These are phyloP conservation scores for Fusarium marasasianum DNA, from an alignment of 2,329 filamentous ascomycete species.

Conservation along the genomic window DNA sequence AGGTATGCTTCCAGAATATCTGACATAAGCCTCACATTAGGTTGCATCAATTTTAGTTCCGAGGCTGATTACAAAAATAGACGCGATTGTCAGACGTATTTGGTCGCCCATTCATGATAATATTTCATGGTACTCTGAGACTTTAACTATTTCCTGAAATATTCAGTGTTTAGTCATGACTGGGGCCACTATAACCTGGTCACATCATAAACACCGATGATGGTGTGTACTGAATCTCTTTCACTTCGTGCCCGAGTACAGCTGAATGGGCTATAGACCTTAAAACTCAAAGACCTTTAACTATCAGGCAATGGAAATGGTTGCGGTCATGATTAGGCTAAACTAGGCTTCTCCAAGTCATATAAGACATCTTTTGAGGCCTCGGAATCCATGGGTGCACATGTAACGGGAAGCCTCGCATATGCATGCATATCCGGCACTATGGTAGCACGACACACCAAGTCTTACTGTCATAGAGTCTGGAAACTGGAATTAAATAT, in stretches of 20 bases:
- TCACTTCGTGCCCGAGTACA: neutral
- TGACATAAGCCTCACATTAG: neutral
- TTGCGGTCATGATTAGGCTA: neutral
- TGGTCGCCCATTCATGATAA: neutral
- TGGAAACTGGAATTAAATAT: neutral
- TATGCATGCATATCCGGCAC: constrained; percentile 13
- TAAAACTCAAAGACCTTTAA: neutral
- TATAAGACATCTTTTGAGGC: neutral
- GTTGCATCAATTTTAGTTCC: neutral
- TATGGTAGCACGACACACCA: constrained; percentile 14
- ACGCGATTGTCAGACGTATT: neutral
- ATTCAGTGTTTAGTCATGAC: neutral
- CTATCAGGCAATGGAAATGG: neutral
- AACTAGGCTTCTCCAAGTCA: neutral
- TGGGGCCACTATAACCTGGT: neutral
- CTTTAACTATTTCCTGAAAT: neutral
- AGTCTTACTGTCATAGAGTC: neutral
- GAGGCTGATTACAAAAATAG: constrained; percentile 1
- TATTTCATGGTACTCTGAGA: neutral
- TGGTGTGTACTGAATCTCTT: constrained; percentile 1
- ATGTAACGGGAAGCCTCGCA: neutral
- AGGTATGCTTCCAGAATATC: neutral
- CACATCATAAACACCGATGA: constrained; percentile 8
- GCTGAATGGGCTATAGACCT: neutral
- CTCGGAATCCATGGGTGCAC: neutral